Evolutionary conservation across 2,329 filamentous ascomycete species (phyloP), one percentile per base, ranked within the genome.

Genomic region (Aureobasidium vineae): DNA sequence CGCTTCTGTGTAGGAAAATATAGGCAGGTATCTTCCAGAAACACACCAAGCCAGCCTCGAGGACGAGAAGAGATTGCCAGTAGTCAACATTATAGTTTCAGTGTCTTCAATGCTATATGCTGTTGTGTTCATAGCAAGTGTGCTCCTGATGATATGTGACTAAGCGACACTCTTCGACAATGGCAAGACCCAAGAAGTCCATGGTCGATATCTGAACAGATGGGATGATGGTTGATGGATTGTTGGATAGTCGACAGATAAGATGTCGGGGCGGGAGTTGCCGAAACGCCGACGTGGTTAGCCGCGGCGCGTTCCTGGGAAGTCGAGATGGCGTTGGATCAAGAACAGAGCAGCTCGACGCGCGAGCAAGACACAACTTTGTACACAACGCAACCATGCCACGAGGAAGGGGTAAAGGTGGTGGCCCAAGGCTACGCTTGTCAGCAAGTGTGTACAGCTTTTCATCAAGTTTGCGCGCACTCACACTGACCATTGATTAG

Each of bases 401-500:
- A 33, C 53, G 64, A 59, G 53, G 53, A 59, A 66, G 45, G 45
- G 64, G 64, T 7, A 60, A 36, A 60, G 53, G 54, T 36, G 53
- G 43, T 16, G 53, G 64, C 21, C 53, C 64, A 38, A 64, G 40
- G 26, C 53, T 66, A 54, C 64, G 64, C 28, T 45, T 66, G 19
- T 66, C 64, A 60, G 53, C 64, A 31, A 59, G 64, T 66, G 52
- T 10, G 11, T 52, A 38, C 49, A 53, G 49, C 61, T 45, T 16
- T 26, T 21, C 11, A 19, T 45, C 43, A n/a, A 21, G 5, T 36
- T 65, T 26, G 38, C 26, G 31, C 49, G 21, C 19, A 49, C n/a
- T 16, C 7, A 23, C 13, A 36, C 59, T 63, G 15, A 61, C 23
- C 11, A n/a, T 38, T 38, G 26, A 5, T 5, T 60, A 73, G 71